Conservation (phyloP, 2,329 filamentous ascomycete species). For the Colletotrichum tropicale region DNA sequence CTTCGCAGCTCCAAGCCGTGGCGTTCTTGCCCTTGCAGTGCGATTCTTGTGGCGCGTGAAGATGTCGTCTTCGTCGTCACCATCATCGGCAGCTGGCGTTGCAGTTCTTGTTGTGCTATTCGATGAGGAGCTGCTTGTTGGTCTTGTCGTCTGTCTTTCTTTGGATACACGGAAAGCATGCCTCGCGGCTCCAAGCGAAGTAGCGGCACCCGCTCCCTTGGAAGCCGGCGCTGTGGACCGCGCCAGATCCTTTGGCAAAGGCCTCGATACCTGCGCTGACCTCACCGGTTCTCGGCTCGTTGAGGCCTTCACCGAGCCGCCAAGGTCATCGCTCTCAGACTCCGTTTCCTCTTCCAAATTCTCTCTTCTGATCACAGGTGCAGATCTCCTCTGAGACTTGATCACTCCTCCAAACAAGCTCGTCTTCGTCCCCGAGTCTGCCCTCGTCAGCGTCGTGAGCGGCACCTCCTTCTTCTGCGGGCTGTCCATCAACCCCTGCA, state of each 20-base stretch:
- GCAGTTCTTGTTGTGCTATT: constrained; percentile 30
- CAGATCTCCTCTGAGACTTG: constrained; percentile 9
- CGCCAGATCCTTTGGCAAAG: background rate
- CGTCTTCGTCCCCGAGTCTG: constrained; percentile 26
- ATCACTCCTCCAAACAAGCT: constrained; percentile 25
- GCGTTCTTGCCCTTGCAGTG: background rate
- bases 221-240: too few species aligned
- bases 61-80: constrained; percentile 4
- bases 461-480: constrained; percentile 34
- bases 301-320: background rate
- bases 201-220: background rate
- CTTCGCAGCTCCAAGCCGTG: background rate
- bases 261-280: background rate
- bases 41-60: constrained; percentile 18
- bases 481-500: constrained; percentile 49
- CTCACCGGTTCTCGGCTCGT: background rate
- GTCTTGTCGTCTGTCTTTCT: background rate
- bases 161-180: background rate
- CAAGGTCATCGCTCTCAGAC: constrained; percentile 15
- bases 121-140: constrained; percentile 11
- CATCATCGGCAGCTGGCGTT: background rate
- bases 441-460: constrained; percentile 27
- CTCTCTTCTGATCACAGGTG: constrained; percentile 6
- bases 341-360: background rate
- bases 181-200: background rate